A percentile compares a stretch with the other conserved stretches of the same genome.
These are phyloP conservation scores for Priceomyces carsonii DNA, from an alignment of 805 yeast species.

Conservation along the genomic window DNA sequence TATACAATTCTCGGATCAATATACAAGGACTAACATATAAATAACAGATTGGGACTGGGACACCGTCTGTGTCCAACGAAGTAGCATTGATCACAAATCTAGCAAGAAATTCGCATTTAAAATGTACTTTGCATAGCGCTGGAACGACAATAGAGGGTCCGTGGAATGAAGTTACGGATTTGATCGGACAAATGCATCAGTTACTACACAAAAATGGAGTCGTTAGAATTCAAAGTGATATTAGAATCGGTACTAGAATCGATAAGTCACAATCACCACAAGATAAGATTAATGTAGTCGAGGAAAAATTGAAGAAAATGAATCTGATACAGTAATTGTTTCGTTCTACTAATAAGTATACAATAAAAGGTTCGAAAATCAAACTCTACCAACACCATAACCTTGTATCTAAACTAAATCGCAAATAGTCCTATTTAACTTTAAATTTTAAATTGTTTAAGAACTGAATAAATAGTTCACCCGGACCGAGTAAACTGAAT, in stretches of 20 bases:
- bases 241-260: conserved; percentile 81
- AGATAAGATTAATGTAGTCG: conserved; percentile 70
- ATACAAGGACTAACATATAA: neutral
- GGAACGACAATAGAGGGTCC: conserved; percentile 92
- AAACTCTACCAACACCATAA: conserved; percentile 4
- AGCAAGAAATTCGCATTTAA: conserved; percentile 61
- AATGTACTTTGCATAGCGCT: conserved; percentile 80
- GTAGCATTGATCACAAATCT: conserved; percentile 68
- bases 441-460: too few relatives aligned
- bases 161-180: conserved; percentile 83
- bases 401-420: conserved; percentile 1
- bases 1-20: neutral
- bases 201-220: conserved; percentile 68
- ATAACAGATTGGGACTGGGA: conserved; percentile 67
- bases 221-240: conserved; percentile 80
- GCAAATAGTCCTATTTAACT: too few relatives aligned
- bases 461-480: too few relatives aligned
- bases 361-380: neutral
- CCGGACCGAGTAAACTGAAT: too few relatives aligned
- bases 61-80: conserved; percentile 79
- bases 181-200: conserved; percentile 79
- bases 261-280: conserved; percentile 73
- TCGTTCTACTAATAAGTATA: neutral
- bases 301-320: conserved; percentile 40
- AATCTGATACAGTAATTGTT: neutral